A percentile compares a stretch with the other conserved stretches of the same genome.
Evolutionary conservation across 2,329 filamentous ascomycete species (phyloP).

Genomic region (Sclerotinia spermophila): DNA sequence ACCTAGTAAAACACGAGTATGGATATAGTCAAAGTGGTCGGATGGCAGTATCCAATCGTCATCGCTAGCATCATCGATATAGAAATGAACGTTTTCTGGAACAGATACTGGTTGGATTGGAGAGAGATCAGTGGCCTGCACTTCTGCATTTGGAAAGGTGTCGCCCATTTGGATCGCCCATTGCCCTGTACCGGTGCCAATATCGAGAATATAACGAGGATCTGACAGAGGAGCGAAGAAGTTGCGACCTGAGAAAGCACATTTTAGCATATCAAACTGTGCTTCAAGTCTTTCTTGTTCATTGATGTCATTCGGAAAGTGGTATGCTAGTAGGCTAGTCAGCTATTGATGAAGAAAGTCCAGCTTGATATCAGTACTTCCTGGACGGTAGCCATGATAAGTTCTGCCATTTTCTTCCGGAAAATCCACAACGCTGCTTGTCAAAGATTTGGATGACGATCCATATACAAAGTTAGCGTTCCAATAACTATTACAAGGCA

Average conservation of each 20-base stretch:
- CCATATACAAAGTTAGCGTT: not conserved
- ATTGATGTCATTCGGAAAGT: slow-evolving; percentile 46
- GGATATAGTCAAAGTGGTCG: slow-evolving; percentile 55
- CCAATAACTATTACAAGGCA: no score
- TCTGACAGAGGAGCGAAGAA: slow-evolving; percentile 43
- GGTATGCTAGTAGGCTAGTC: slow-evolving; percentile 27
- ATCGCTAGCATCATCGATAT: slow-evolving; percentile 45
- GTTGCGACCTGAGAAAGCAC: slow-evolving; percentile 36
- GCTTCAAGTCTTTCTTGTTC: slow-evolving; percentile 49
- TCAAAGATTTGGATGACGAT: slow-evolving; percentile 22
- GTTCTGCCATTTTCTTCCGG: slow-evolving; percentile 32
- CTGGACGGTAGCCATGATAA: slow-evolving; percentile 24
- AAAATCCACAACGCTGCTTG: slow-evolving; percentile 28
- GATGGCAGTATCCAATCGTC: slow-evolving; percentile 45
- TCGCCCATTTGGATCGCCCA: slow-evolving; percentile 64
- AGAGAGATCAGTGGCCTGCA: slow-evolving; percentile 63
- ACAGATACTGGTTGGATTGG: slow-evolving; percentile 64
- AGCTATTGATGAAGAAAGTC: not conserved
- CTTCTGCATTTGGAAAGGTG: slow-evolving; percentile 53
- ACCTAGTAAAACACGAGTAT: slow-evolving; percentile 43
- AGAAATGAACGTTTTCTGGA: slow-evolving; percentile 70
- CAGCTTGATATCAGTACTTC: slow-evolving; percentile 6
- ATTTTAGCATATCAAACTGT: slow-evolving; percentile 47
- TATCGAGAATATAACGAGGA: slow-evolving; percentile 36
- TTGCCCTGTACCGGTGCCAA: slow-evolving; percentile 50